phyloP scores from a whole-genome alignment of 768 basidiomycete genomes.

The Amanita molliuscula region DNA sequence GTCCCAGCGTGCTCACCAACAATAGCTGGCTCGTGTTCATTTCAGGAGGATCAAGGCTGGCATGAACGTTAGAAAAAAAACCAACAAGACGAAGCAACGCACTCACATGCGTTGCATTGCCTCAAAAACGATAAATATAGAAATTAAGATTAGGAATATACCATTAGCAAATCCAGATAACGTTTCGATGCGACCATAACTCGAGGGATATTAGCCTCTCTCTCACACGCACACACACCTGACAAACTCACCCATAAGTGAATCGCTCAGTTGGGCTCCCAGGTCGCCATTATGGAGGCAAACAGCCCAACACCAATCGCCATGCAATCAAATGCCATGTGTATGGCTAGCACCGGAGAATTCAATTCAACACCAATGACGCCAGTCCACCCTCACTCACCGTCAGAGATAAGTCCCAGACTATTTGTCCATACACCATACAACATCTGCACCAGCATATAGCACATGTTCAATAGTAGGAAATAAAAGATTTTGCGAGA shows the following conservation, averaged over 20 bases:
- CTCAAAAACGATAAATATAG: conserved; percentile 97
- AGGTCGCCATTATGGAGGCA: conserved; percentile 96
- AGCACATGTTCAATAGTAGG: conserved; percentile 85
- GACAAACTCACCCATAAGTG: conserved; percentile 74
- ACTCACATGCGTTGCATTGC: conserved; percentile 87
- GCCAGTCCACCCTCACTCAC: conserved; percentile 27
- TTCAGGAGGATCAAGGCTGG: conserved; percentile 85
- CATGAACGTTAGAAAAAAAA: background rate
- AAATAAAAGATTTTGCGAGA: conserved; percentile 97
- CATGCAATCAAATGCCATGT: conserved; percentile 99
- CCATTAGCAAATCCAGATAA: conserved; percentile 98
- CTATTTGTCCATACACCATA: conserved; percentile 98
- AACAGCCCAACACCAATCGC: conserved; percentile 93
- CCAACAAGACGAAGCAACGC: background rate
- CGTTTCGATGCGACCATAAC: conserved; percentile 94
- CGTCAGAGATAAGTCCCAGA: conserved; percentile 92
- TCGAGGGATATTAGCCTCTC: conserved; percentile 18
- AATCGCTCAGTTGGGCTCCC: conserved; percentile 92
- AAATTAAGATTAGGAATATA: conserved; percentile 86
- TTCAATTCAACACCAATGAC: conserved; percentile 1
- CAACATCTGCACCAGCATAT: conserved; percentile 95
- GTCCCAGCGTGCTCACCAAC: conserved; percentile 78
- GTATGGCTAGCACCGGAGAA: conserved; percentile 58
- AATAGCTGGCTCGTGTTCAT: conserved; percentile 95
- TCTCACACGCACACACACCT: no score